Percentiles rank a stretch among this genome's conserved stretches.
Conservation (phyloP, 2,329 filamentous ascomycete genomes). For the Aspergillus sp. region DNA sequence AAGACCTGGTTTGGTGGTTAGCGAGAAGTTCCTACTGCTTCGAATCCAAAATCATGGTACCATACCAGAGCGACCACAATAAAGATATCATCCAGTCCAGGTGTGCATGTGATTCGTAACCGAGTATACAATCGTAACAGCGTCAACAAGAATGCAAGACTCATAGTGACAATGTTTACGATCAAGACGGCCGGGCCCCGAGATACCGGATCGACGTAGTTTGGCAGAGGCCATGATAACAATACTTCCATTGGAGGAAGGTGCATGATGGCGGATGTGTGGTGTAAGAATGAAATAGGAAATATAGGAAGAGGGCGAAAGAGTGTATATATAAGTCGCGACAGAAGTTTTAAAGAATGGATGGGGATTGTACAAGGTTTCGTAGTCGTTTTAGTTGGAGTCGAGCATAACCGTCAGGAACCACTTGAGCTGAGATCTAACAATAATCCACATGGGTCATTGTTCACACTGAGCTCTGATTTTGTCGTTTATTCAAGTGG, state of each 20-base stretch:
- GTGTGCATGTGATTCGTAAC: conserved; percentile 38
- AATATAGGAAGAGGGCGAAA: neutral
- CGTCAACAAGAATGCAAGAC: conserved; percentile 36
- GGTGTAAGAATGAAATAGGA: neutral
- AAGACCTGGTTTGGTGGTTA: conserved; percentile 21
- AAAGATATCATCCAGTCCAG: conserved; percentile 43
- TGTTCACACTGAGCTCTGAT: neutral
- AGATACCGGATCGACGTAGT: conserved; percentile 41
- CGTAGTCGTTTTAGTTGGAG: neutral
- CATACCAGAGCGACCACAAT: conserved; percentile 39
- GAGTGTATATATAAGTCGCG: neutral
- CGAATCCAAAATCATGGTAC: neutral
- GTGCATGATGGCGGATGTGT: conserved; percentile 22
- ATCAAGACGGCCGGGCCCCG: conserved; percentile 40
- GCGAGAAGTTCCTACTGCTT: neutral
- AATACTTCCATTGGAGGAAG: conserved; percentile 38
- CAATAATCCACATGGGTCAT: neutral
- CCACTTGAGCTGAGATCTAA: neutral
- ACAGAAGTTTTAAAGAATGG: neutral
- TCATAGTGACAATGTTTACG: conserved; percentile 35
- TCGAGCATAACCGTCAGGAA: conserved; percentile 7
- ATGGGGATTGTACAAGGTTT: neutral
- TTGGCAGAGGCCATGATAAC: conserved; percentile 41
- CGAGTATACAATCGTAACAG: conserved; percentile 43
- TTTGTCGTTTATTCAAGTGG: neutral